phyloP scores from a whole-genome alignment of 495 filamentous ascomycete species.

The Niebla homalea region DNA sequence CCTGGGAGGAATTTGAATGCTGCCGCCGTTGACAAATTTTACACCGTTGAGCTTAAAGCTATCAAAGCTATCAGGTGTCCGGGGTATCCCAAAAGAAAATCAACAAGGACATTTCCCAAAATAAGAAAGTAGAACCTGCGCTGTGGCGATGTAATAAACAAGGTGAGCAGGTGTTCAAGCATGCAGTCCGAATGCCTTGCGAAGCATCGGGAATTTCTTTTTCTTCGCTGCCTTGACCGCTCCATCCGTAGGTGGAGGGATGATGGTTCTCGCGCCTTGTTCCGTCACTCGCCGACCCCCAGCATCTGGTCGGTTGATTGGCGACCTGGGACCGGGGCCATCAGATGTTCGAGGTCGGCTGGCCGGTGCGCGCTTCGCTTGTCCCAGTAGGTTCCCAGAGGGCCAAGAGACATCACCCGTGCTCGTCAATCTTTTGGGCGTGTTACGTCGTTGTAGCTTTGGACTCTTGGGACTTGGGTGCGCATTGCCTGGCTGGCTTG shows the following conservation, averaged over 20 bases:
- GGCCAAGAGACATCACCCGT: slow-evolving; percentile 16
- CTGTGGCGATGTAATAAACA: no score
- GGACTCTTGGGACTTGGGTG: slow-evolving; percentile 11
- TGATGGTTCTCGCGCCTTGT: slow-evolving; percentile 13
- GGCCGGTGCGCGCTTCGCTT: not conserved
- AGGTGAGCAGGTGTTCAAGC: slow-evolving; percentile 13
- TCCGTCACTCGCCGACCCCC: slow-evolving; percentile 15
- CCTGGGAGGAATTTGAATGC: no score
- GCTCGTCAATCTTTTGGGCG: slow-evolving; percentile 7
- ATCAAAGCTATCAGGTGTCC: no score
- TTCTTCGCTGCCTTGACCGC: slow-evolving; percentile 28
- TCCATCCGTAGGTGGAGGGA: slow-evolving; percentile 24
- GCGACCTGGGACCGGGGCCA: not conserved
- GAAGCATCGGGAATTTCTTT: slow-evolving; percentile 36
- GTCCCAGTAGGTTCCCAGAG: slow-evolving; percentile 3
- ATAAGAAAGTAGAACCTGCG: no score
- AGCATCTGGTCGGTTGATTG: slow-evolving; percentile 9
- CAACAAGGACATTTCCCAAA: no score
- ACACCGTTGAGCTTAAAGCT: no score
- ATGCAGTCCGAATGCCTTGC: slow-evolving; percentile 35
- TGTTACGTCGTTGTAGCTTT: slow-evolving; percentile 15
- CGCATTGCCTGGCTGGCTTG: slow-evolving; percentile 2
- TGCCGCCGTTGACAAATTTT: no score
- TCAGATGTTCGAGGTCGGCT: slow-evolving; percentile 11
- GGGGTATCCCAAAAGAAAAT: no score